Conservation (phyloP, 2,329 filamentous ascomycete genomes). For the Ampelomyces quisqualis region DNA sequence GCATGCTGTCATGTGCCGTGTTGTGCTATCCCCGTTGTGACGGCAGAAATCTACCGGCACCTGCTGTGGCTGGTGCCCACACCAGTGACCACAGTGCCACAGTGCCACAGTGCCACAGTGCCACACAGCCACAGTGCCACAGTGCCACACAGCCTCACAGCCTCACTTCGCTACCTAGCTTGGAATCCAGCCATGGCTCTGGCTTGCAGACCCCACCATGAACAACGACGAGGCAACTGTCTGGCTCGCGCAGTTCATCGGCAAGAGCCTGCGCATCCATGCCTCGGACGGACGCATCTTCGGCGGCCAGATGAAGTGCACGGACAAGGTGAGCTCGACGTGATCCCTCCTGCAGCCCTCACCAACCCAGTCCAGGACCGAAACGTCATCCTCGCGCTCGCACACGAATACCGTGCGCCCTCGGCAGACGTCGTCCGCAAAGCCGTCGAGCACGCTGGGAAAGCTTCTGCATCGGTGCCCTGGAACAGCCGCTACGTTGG, state of each 20-base stretch:
- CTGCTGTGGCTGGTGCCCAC: no score
- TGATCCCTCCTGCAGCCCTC: not conserved
- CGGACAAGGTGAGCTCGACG: slow-evolving; percentile 69
- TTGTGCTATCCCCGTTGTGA: no score
- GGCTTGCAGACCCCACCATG: slow-evolving; percentile 37
- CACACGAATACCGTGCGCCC: slow-evolving; percentile 86
- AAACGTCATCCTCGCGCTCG: slow-evolving; percentile 82
- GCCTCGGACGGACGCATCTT: slow-evolving; percentile 86
- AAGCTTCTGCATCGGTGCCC: slow-evolving; percentile 58
- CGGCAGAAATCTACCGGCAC: no score
- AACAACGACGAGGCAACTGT: slow-evolving; percentile 55
- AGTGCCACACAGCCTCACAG: slow-evolving; percentile 18
- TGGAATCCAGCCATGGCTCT: slow-evolving; percentile 11
- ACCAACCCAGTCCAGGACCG: slow-evolving; percentile 60
- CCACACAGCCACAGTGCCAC: slow-evolving; percentile 18
- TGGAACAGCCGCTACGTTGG: slow-evolving; percentile 87
- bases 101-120: no score
- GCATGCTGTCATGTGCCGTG: slow-evolving; percentile 32
- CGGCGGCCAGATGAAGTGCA: slow-evolving; percentile 89
- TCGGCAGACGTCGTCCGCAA: slow-evolving; percentile 47
- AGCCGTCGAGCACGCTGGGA: slow-evolving; percentile 35
- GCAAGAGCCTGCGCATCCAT: slow-evolving; percentile 75
- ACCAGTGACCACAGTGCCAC: no score
- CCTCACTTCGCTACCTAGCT: slow-evolving; percentile 8
- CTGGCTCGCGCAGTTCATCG: slow-evolving; percentile 67